Percentiles rank a stretch among this genome's conserved stretches.
Evolutionary conservation across 805 yeast species (phyloP).

Genomic region (Candida andamanensis): DNA sequence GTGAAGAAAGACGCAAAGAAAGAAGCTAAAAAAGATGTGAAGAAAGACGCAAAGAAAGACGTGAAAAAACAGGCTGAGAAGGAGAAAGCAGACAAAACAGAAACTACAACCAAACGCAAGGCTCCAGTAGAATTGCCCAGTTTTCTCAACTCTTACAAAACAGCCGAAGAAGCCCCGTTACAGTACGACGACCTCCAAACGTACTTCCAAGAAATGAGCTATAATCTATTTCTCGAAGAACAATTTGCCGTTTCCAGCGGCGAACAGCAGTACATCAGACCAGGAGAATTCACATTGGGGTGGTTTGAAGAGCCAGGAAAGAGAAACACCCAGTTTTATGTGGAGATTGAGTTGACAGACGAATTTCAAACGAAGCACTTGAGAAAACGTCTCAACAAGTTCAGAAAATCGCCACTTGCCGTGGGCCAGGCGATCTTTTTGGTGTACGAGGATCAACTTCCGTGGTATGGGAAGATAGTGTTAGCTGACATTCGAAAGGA

Average conservation of each 20-base stretch:
- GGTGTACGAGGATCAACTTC: constrained; percentile 43
- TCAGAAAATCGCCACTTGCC: constrained; percentile 56
- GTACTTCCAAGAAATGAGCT: constrained; percentile 56
- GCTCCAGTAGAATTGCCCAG: too few relatives aligned
- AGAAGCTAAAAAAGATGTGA: not conserved
- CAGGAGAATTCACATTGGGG: constrained; percentile 44
- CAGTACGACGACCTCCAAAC: constrained; percentile 45
- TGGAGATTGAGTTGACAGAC: constrained; percentile 40
- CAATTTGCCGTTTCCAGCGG: constrained; percentile 32
- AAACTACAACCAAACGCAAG: not conserved
- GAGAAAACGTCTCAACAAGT: constrained; percentile 44
- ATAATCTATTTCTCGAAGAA: constrained; percentile 61
- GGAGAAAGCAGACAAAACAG: not conserved
- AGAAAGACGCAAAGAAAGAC: not conserved
- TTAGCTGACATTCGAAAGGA: constrained; percentile 21
- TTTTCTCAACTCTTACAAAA: too few relatives aligned
- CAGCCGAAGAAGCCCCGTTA: constrained; percentile 34
- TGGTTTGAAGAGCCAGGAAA: constrained; percentile 47
- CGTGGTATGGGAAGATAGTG: constrained; percentile 58
- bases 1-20: not conserved
- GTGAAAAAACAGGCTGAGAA: not conserved
- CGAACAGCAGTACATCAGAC: constrained; percentile 27
- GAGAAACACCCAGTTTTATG: constrained; percentile 35
- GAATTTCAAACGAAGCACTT: constrained; percentile 47
- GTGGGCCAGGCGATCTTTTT: constrained; percentile 56